Evolutionary conservation across 371 early-diverging fungal species (phyloP).

Genomic region (Mortierella sp.): DNA sequence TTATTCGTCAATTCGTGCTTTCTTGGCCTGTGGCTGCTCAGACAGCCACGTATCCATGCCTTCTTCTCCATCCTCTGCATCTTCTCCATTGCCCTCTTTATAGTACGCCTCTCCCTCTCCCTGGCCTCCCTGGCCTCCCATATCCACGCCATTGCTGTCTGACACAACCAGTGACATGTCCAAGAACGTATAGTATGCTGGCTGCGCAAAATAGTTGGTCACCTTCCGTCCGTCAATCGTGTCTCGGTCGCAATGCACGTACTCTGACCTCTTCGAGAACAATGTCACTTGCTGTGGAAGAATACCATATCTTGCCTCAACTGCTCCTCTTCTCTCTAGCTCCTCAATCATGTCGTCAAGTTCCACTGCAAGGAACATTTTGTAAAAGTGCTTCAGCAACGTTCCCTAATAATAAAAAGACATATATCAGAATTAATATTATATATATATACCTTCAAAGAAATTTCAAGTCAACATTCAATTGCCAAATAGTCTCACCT

Average conservation of each 20-base stretch:
- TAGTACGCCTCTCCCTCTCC: neutral
- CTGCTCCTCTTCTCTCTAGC: constrained; percentile 30
- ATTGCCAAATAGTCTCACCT: constrained; percentile 6
- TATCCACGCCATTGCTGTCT: neutral
- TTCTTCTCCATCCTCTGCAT: constrained; percentile 12
- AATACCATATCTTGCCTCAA: constrained; percentile 17
- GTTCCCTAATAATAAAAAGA: constrained; percentile 15
- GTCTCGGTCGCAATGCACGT: constrained; percentile 22
- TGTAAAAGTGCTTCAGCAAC: constrained; percentile 18
- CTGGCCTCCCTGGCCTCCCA: neutral
- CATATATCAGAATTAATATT: neutral
- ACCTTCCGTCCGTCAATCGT: constrained; percentile 48
- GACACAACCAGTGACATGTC: constrained; percentile 29
- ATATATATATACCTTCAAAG: neutral
- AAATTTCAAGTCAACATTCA: neutral
- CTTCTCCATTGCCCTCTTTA: neutral
- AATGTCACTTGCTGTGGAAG: constrained; percentile 17
- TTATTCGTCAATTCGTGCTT: neutral
- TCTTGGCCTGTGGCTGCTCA: neutral
- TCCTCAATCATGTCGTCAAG: constrained; percentile 45
- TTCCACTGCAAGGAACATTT: constrained; percentile 35
- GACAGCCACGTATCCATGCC: constrained; percentile 3
- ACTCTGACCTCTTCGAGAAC: constrained; percentile 32
- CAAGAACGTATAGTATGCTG: constrained; percentile 36
- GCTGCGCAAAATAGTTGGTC: constrained; percentile 32